These are phyloP conservation scores for Calamus simplicifolius DNA, from an alignment of 176 grass and related monocot genomes.

Conservation along the genomic window DNA sequence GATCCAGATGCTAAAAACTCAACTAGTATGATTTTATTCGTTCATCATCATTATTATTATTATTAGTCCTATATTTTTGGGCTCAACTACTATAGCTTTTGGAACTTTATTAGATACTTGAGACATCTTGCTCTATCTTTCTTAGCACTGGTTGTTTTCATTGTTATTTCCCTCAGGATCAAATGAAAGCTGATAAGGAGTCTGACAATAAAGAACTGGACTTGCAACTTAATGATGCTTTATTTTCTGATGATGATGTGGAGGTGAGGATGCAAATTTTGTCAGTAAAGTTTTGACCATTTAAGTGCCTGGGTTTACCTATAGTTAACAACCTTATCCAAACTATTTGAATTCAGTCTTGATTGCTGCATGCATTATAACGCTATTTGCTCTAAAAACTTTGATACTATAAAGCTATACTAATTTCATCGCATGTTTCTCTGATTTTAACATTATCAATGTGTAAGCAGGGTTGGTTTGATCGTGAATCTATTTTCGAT, in stretches of 20 bases:
- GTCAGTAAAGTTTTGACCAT: background rate
- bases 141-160: background rate
- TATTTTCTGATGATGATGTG: conserved; percentile 32
- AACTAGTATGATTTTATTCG: conserved; percentile 44
- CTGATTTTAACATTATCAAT: too few species aligned
- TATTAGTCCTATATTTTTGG: conserved; percentile 1
- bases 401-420: too few species aligned
- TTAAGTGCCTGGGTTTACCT: too few species aligned
- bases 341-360: too few species aligned
- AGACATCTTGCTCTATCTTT: too few species aligned
- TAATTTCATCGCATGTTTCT: too few species aligned
- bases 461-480: too few species aligned
- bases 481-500: too few species aligned
- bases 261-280: conserved; percentile 37
- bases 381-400: too few species aligned
- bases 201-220: conserved; percentile 31
- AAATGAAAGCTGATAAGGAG: conserved; percentile 31
- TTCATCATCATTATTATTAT: background rate
- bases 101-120: background rate
- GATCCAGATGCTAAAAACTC: conserved; percentile 64
- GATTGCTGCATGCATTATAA: too few species aligned
- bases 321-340: too few species aligned
- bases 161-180: conserved; percentile 26
- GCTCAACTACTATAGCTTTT: background rate
- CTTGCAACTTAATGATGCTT: conserved; percentile 30